Evolutionary conservation across 306 rosid species (phyloP), one percentile per base, ranked within the genome.

Genomic region (Vigna trinervia): DNA sequence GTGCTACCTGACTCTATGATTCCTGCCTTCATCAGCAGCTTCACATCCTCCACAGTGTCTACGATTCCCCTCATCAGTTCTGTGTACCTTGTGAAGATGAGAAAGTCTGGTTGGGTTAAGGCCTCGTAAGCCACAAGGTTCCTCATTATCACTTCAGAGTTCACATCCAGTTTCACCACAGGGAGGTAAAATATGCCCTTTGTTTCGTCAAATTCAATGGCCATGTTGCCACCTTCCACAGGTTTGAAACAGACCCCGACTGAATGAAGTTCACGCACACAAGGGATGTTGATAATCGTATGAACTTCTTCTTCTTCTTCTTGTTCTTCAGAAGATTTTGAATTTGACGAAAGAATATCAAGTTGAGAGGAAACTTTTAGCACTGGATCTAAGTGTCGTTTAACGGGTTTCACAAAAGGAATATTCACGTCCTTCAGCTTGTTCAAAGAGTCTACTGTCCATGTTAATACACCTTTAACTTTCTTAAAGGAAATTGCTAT

Each of bases 91-190:
- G 74, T 61, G 38, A 82, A 78, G 48, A 72, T 14, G 6, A 17
- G 38, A 10, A n/a, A 23, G 8, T 70, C 82, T 7, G 82, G 19
- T 28, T 76, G 76, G 9, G 77, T 71, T 71, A 75, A 12, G 8
- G 76, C 81, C 45, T 85, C 88, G 4, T 78, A 63, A 28, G 79
- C 86, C 19, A 78, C 73, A 4, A 85, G 65, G 82, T 85, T 82
- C 59, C 89, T 69, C 11, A 85, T 19, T 22, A 76, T 52, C 10
- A 72, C 75, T 77, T 82, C 80, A 0, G 77, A 53, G 69, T 69
- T 62, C 1, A 22, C 74, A 13, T 63, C 39, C 23, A 82, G 2
- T 51, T 7, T 50, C 4, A 85, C 3, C 62, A 28, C 11, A 3
- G 86, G 88, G 2, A 82, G 79, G 58, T 20, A 39, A 41, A 85